Conservation (phyloP, 495 filamentous ascomycete genomes). For the Penicillium samsonianum region DNA sequence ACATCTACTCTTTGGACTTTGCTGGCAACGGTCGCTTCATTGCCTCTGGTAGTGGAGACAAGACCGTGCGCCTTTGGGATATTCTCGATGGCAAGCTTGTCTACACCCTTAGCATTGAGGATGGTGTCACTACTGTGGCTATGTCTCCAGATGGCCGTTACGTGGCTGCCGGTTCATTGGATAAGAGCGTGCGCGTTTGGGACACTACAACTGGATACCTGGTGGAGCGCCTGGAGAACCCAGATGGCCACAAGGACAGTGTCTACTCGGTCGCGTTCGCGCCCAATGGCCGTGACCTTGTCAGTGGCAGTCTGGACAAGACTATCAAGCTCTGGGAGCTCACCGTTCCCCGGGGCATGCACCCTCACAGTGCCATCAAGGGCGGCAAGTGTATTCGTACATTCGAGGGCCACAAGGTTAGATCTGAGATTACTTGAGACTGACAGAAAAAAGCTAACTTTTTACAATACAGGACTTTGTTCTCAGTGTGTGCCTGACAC, state of each 20-base stretch:
- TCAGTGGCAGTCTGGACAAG: slow-evolving; percentile 88
- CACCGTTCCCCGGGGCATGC: slow-evolving; percentile 62
- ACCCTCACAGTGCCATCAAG: slow-evolving; percentile 63
- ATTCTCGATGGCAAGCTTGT: slow-evolving; percentile 73
- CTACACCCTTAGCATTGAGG: slow-evolving; percentile 79
- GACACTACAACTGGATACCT: slow-evolving; percentile 78
- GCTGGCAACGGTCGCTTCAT: slow-evolving; percentile 84
- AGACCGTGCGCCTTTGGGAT: slow-evolving; percentile 88
- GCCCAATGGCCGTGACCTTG: slow-evolving; percentile 81
- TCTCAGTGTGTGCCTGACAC: slow-evolving; percentile 82
- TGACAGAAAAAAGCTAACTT: slow-evolving; percentile 12
- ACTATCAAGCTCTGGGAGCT: slow-evolving; percentile 97
- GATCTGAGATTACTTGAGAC: slow-evolving; percentile 25
- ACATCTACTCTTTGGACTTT: slow-evolving; percentile 93
- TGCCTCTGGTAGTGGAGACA: slow-evolving; percentile 84
- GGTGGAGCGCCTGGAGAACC: slow-evolving; percentile 79
- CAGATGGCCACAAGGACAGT: slow-evolving; percentile 86
- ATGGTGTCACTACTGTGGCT: slow-evolving; percentile 87
- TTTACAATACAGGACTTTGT: slow-evolving; percentile 73
- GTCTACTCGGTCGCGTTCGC: slow-evolving; percentile 94
- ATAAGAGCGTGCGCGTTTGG: slow-evolving; percentile 91
- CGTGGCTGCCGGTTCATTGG: slow-evolving; percentile 83
- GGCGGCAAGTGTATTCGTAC: slow-evolving; percentile 83
- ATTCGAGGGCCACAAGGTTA: slow-evolving; percentile 87
- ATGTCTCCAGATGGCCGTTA: slow-evolving; percentile 87